phyloP scores from a whole-genome alignment of 768 basidiomycete genomes.

The Phanerochaete carnosa region DNA sequence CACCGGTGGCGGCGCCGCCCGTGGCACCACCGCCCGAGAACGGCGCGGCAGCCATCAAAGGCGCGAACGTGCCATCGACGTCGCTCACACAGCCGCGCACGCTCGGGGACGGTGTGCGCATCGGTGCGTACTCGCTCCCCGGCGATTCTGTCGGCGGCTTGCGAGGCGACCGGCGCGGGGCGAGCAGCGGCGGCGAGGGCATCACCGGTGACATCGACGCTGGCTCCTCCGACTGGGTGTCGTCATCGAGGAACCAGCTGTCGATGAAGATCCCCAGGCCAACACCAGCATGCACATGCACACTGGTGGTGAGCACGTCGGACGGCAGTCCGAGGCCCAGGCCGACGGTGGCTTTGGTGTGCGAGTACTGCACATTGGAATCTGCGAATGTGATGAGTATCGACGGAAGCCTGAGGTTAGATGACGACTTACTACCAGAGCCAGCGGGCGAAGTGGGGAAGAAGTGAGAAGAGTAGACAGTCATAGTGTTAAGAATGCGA shows the following conservation, averaged over 20 bases:
- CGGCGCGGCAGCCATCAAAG: not conserved
- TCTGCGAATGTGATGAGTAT: not conserved
- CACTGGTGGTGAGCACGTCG: not conserved
- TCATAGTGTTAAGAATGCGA: not conserved
- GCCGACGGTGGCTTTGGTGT: not conserved
- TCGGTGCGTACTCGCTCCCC: not conserved
- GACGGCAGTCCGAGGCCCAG: not conserved
- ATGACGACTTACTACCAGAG: not conserved
- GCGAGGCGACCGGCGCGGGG: not conserved
- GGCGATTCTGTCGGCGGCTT: not conserved
- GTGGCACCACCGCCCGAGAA: not conserved
- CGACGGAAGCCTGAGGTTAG: not conserved
- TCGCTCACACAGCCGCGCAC: not conserved
- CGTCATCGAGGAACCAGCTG: not conserved
- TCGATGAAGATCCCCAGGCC: conserved; percentile 5
- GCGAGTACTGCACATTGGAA: not conserved
- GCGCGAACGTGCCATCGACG: not conserved
- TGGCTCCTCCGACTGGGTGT: not conserved
- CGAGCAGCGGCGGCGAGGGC: conserved; percentile 6
- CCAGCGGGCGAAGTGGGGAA: not conserved
- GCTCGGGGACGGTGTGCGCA: conserved; percentile 4
- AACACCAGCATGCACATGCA: not conserved
- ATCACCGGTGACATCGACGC: not conserved
- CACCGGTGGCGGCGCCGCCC: not conserved
- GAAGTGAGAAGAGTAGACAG: not conserved